Evolutionary conservation across 805 yeast genomes (phyloP).

Genomic region (Wickerhamiella kazuoi): DNA sequence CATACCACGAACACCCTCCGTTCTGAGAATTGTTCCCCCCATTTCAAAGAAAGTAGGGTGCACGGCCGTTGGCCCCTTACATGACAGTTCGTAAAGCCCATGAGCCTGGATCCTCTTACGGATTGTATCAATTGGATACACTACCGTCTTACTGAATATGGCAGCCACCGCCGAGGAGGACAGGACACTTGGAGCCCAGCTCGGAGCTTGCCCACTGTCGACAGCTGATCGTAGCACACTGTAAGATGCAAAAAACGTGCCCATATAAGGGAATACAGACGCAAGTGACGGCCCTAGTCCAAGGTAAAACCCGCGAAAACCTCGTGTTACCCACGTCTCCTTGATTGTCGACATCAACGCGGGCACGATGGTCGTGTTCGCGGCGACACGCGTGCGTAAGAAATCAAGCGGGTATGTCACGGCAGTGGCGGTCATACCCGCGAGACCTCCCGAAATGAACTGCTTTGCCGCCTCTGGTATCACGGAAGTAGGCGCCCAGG

Average conservation of each 20-base stretch:
- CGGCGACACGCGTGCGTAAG: conserved; percentile 73
- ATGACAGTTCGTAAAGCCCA: conserved; percentile 14
- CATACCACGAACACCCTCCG: conserved; percentile 50
- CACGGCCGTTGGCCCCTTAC: neutral
- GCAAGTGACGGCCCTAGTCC: conserved; percentile 35
- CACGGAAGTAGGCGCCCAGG: conserved; percentile 10
- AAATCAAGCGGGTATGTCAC: conserved; percentile 80
- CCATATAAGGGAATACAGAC: conserved; percentile 55
- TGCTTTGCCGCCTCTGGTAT: conserved; percentile 28
- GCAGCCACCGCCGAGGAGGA: conserved; percentile 66
- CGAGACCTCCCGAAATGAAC: conserved; percentile 48
- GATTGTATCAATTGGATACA: conserved; percentile 76
- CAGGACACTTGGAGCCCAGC: conserved; percentile 8
- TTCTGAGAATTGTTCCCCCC: conserved; percentile 24
- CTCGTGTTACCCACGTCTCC: conserved; percentile 25
- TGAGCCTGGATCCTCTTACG: conserved; percentile 62
- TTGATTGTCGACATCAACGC: conserved; percentile 17
- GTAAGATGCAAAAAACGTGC: conserved; percentile 34
- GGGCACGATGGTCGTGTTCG: conserved; percentile 25
- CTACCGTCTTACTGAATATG: conserved; percentile 44
- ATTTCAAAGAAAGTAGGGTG: neutral
- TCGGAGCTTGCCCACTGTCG: neutral
- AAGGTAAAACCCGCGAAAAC: conserved; percentile 30
- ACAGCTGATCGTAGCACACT: conserved; percentile 9
- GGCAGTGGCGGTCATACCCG: conserved; percentile 61